phyloP scores from a whole-genome alignment of 352 stramenopile genomes.

The Globisporangium cylindrosporum region DNA sequence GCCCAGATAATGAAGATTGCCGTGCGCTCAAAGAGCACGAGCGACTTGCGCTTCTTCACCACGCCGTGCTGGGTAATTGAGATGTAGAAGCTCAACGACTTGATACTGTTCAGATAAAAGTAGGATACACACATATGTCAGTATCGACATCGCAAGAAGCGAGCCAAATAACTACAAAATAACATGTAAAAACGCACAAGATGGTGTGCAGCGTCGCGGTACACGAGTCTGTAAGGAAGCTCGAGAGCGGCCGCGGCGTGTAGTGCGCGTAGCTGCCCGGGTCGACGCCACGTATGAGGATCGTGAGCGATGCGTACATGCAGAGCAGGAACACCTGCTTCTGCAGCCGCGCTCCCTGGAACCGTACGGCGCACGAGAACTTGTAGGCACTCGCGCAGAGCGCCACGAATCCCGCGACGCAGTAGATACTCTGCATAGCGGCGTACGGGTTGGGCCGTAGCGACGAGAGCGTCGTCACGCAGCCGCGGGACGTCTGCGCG shows the following conservation, averaged over 20 bases:
- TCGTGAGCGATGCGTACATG: slow-evolving; percentile 46
- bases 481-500: slow-evolving; percentile 34
- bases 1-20: slow-evolving; percentile 32
- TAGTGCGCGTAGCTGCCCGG: slow-evolving; percentile 50
- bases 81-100: slow-evolving; percentile 55
- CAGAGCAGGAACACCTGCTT: slow-evolving; percentile 47
- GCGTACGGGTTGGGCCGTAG: slow-evolving; percentile 31
- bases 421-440: slow-evolving; percentile 38
- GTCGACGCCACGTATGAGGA: slow-evolving; percentile 54
- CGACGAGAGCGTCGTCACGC: slow-evolving; percentile 39
- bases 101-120: slow-evolving; percentile 29
- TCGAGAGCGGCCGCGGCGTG: slow-evolving; percentile 32
- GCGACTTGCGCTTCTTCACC: slow-evolving; percentile 24
- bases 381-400: slow-evolving; percentile 38
- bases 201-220: slow-evolving; percentile 58
- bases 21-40: slow-evolving; percentile 27
- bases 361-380: slow-evolving; percentile 36
- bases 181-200: slow-evolving; percentile 32
- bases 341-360: slow-evolving; percentile 42
- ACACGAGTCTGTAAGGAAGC: slow-evolving; percentile 56
- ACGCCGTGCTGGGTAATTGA: slow-evolving; percentile 52
- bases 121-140: neutral
- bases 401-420: slow-evolving; percentile 33
- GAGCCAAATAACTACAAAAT: neutral
- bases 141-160: neutral